Base-by-base conservation (phyloP, 2,329 filamentous ascomycete genomes). In the Reticulascus tulasneorum region DNA sequence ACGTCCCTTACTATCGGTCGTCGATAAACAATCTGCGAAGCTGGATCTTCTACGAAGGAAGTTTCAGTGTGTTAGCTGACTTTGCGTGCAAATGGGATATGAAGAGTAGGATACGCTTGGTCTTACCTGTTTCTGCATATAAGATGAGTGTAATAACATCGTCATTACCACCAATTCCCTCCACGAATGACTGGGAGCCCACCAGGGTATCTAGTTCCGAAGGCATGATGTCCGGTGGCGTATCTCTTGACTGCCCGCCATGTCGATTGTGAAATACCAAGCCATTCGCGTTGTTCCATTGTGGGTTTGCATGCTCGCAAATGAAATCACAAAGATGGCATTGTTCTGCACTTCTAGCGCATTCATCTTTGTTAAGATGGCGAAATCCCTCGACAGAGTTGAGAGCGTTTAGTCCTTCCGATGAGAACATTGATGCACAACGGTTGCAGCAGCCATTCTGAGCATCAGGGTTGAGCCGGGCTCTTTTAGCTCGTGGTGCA, bases 1-100 rank as follows among this genome's bases (percentile, higher is more conserved):
- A 42, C 39, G 20, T 42, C 28, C 19, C 39, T 26, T 5, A 8
- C 12, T 5, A 42, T 27, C 8, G 39, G 36, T 2, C 39, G 32
- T 7, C 36, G 20, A 9, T n/a, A 12, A 5, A 42, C 32, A 2
- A 28, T 6, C 7, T 2, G 3, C 2, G 31, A 23, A 4, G 32
- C 11, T 3, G 28, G 30, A 11, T 35, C 16, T 2, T 11, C n/a
- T n/a, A n/a, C n/a, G n/a, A n/a, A n/a, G n/a, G n/a, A n/a, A n/a
- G n/a, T n/a, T n/a, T n/a, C n/a, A n/a, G n/a, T n/a, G n/a, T n/a
- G n/a, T n/a, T n/a, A n/a, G n/a, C n/a, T n/a, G n/a, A n/a, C n/a
- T n/a, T n/a, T n/a, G n/a, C n/a, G n/a, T n/a, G n/a, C n/a, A n/a
- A n/a, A n/a, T n/a, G n/a, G n/a, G n/a, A n/a, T 17, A 17, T 19